Evolutionary conservation across 2,329 filamentous ascomycete species (phyloP).

Genomic region (Pezicula carpinea): DNA sequence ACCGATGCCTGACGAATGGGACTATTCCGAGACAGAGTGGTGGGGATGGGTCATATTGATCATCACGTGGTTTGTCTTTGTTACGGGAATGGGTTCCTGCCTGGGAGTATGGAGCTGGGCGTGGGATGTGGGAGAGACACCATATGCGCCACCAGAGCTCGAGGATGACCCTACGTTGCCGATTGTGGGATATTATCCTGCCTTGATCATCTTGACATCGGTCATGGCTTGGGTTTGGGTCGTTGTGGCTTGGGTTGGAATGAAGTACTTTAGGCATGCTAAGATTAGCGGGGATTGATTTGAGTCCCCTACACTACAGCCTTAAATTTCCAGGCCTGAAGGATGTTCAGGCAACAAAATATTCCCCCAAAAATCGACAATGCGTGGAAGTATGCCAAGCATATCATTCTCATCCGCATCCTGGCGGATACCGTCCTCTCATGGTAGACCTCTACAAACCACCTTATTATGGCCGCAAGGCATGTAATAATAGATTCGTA

Average conservation of each 20-base stretch:
- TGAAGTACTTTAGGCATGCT: slow-evolving; percentile 98
- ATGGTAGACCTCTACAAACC: too few species aligned
- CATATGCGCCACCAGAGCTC: slow-evolving; percentile 89
- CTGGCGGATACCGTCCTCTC: too few species aligned
- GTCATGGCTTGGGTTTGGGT: slow-evolving; percentile 99
- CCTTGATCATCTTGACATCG: slow-evolving; percentile 83
- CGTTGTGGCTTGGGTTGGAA: slow-evolving; percentile 92
- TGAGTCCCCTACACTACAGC: not conserved
- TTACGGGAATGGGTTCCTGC: slow-evolving; percentile 93
- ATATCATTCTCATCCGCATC: too few species aligned
- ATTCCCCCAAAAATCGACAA: too few species aligned
- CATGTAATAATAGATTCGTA: too few species aligned
- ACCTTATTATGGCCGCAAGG: too few species aligned
- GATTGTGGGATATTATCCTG: slow-evolving; percentile 95
- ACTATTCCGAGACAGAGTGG: slow-evolving; percentile 93
- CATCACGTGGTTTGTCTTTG: slow-evolving; percentile 93
- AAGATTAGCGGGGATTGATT: slow-evolving; percentile 59
- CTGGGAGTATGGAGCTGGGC: slow-evolving; percentile 97
- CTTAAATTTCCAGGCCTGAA: not conserved
- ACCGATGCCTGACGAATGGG: slow-evolving; percentile 56
- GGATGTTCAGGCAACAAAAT: not conserved
- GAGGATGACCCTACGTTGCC: slow-evolving; percentile 93
- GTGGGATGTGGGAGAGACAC: slow-evolving; percentile 96
- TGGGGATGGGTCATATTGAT: slow-evolving; percentile 95
- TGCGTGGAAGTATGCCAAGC: too few species aligned